These are phyloP conservation scores for Lasiosphaeria miniovina DNA, from an alignment of 495 filamentous ascomycete genomes.

Conservation along the genomic window DNA sequence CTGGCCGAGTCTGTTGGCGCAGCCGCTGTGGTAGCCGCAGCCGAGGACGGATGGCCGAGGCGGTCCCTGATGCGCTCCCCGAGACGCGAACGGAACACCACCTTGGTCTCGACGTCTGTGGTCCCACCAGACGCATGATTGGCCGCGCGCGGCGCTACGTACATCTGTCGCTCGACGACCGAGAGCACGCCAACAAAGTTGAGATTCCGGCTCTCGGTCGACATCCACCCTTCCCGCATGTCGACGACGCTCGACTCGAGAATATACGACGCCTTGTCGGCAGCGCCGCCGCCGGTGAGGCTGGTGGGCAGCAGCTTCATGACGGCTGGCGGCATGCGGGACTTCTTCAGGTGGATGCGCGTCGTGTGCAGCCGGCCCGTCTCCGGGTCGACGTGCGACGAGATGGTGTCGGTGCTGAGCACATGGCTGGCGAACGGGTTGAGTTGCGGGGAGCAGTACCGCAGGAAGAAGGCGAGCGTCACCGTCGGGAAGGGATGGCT, in stretches of 20 bases:
- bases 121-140: conserved; percentile 40
- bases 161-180: conserved; percentile 85
- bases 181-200: conserved; percentile 90
- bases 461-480: conserved; percentile 96
- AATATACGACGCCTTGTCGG: conserved; percentile 79
- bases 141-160: conserved; percentile 47
- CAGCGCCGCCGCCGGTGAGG: conserved; percentile 66
- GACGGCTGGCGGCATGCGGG: conserved; percentile 78
- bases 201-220: conserved; percentile 77
- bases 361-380: conserved; percentile 83
- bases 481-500: conserved; percentile 87
- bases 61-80: conserved; percentile 65
- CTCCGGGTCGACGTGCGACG: conserved; percentile 71
- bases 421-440: conserved; percentile 97
- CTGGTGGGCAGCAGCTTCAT: conserved; percentile 74
- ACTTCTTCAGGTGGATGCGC: conserved; percentile 90
- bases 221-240: conserved; percentile 84
- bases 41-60: conserved; percentile 27
- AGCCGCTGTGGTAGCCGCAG: conserved; percentile 16
- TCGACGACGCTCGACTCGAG: conserved; percentile 90
- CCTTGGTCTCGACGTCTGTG: conserved; percentile 79
- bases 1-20: background rate
- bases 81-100: conserved; percentile 80
- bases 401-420: conserved; percentile 92
- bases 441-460: conserved; percentile 69